These are phyloP conservation scores for Mikania micrantha DNA, from an alignment of 129 eudicot species.

Conservation along the genomic window DNA sequence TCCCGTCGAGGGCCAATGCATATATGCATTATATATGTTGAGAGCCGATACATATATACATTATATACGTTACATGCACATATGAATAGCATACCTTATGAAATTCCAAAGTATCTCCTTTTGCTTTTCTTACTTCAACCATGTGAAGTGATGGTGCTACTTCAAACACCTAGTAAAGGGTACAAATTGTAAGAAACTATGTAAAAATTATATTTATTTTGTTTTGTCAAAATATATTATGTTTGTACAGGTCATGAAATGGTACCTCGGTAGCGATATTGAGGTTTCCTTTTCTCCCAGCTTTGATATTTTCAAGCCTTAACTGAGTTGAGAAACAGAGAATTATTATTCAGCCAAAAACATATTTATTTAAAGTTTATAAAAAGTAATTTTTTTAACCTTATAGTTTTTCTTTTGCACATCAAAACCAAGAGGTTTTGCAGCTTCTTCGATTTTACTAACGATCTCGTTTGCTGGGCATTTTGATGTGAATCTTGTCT, in stretches of 20 bases:
- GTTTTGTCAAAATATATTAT: neutral
- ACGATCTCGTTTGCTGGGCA: constrained; percentile 82
- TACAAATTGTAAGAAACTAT: neutral
- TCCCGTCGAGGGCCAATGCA: no score
- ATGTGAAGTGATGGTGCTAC: constrained; percentile 98
- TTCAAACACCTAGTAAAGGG: constrained; percentile 67
- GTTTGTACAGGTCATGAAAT: neutral
- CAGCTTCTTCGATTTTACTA: constrained; percentile 81
- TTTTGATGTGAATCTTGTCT: constrained; percentile 91
- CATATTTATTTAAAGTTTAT: neutral
- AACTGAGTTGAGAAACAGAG: constrained; percentile 41
- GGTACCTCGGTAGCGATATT: constrained; percentile 91
- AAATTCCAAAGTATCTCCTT: constrained; percentile 98
- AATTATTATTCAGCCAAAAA: constrained; percentile 1
- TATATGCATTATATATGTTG: no score
- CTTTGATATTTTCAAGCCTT: constrained; percentile 89
- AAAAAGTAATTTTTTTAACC: constrained; percentile 29
- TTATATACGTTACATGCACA: no score
- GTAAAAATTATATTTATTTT: neutral
- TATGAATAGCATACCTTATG: constrained; percentile 65
- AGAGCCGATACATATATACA: no score
- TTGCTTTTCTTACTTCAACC: constrained; percentile 96
- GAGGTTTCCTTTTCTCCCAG: constrained; percentile 95
- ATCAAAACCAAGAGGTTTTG: constrained; percentile 81
- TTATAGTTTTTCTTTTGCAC: constrained; percentile 90